Base-by-base conservation (phyloP, 306 rosid genomes). In the Pyrus pyrifolia region DNA sequence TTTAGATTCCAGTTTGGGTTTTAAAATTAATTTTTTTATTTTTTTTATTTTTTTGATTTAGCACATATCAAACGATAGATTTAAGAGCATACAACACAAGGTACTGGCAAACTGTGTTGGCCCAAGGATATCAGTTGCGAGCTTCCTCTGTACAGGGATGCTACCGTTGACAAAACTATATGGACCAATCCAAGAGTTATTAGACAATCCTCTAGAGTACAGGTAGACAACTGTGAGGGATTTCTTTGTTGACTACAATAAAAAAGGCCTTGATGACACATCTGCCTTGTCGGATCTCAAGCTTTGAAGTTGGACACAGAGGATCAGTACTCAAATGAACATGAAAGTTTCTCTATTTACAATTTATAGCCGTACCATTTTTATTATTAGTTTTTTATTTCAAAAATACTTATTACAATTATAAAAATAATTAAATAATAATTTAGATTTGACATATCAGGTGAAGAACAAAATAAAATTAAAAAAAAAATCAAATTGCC, bases 11-110 rank as follows among this genome's bases (percentile, higher is more conserved):
- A 31, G 5, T 31, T 31, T 31, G 35, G 35, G 35, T 31, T 31
- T 31, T 31, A 31, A 31, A 38, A 38, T 38, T 38, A 2, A 25
- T 3, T 7, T 46, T 30, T 3, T 53, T 31, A 31, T 4, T 31
- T 4, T n/a, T 31, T 31, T 4, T 4, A 3, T 30, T 0, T 30
- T 31, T 31, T 71, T 71, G 27, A 64, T 70, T 3, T 31, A 71
- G 75, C 8, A 53, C n/a, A 21, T 53, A 59, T 66, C 90, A 17
- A 89, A 89, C 29, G 93, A 86, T 46, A 79, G 45, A 73, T 89
- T 89, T 78, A 83, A 65, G 72, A 83, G 87, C n/a, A 46, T 68
- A 38, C 77, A 83, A 18, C 84, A 83, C 60, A 72, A 79, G 29
- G 82, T 80, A 14, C 46, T 83, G 66, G 84, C 84, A 27, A 80